A percentile compares a stretch with the other conserved stretches of the same genome.
phyloP scores from a whole-genome alignment of 2,329 filamentous ascomycete genomes.

The Fusarium goolgardi region DNA sequence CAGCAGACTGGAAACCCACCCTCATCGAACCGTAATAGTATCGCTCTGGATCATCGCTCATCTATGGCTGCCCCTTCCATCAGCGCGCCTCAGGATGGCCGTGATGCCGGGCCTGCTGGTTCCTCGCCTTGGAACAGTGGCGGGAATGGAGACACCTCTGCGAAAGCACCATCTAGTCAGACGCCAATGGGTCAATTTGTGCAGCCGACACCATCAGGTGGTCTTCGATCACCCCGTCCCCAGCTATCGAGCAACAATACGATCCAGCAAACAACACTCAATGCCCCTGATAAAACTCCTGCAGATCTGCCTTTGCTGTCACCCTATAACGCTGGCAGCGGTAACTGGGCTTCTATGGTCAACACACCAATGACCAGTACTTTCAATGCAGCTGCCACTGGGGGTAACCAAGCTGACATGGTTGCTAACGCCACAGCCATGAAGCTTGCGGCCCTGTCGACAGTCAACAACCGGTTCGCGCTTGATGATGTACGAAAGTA shows the following conservation, averaged over 20 bases:
- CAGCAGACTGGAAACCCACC: constrained; percentile 93
- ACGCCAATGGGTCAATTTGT: constrained; percentile 94
- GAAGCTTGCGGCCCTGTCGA: constrained; percentile 96
- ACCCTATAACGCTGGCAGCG: constrained; percentile 81
- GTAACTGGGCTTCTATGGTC: constrained; percentile 98
- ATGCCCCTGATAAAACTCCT: constrained; percentile 72
- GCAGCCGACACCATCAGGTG: constrained; percentile 79
- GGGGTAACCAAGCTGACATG: constrained; percentile 88
- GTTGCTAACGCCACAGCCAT: constrained; percentile 98
- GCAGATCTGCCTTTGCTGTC: constrained; percentile 87
- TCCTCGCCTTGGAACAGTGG: constrained; percentile 81
- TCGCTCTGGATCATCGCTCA: constrained; percentile 78
- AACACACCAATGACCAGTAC: constrained; percentile 96
- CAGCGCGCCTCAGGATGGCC: constrained; percentile 62
- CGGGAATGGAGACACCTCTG: constrained; percentile 59
- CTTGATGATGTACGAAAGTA: constrained; percentile 98
- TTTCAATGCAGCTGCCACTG: constrained; percentile 70
- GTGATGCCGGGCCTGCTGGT: constrained; percentile 44
- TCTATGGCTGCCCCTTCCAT: constrained; percentile 82
- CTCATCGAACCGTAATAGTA: constrained; percentile 92
- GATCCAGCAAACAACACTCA: constrained; percentile 86
- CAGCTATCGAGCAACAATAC: constrained; percentile 74
- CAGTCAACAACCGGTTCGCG: constrained; percentile 97
- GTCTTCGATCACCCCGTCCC: constrained; percentile 82
- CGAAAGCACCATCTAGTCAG: constrained; percentile 82